Percentiles rank a stretch among this genome's conserved stretches.
phyloP scores from a whole-genome alignment of 345 rosid species.

The Bretschneidera sinensis region DNA sequence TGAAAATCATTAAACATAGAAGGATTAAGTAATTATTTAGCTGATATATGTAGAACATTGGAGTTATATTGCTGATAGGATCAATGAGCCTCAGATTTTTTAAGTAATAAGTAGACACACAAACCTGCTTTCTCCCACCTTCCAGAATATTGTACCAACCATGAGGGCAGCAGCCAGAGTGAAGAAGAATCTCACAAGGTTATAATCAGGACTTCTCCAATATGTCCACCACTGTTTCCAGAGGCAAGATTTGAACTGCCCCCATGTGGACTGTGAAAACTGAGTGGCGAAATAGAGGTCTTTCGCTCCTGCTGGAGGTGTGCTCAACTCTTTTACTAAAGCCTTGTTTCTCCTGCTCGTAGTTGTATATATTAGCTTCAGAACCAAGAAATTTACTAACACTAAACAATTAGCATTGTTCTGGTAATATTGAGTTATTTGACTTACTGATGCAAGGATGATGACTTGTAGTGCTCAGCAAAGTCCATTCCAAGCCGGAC shows the following conservation, averaged over 20 bases:
- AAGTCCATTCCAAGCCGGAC: constrained; percentile 61
- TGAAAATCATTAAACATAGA: constrained; percentile 14
- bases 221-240: constrained; percentile 75
- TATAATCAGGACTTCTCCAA: constrained; percentile 78
- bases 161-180: constrained; percentile 45
- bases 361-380: constrained; percentile 5
- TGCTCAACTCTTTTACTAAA: constrained; percentile 48
- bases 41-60: too few species aligned
- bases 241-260: constrained; percentile 59
- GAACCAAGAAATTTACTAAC: neutral
- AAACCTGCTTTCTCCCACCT: constrained; percentile 48
- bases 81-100: neutral
- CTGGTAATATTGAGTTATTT: neutral
- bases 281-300: constrained; percentile 47
- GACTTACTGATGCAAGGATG: constrained; percentile 56
- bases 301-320: constrained; percentile 40
- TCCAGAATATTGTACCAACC: constrained; percentile 64
- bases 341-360: constrained; percentile 51
- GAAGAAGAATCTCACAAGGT: constrained; percentile 52
- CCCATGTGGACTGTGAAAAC: constrained; percentile 46
- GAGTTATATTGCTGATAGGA: too few species aligned
- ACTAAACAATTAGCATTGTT: neutral
- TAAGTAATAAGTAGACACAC: constrained; percentile 5
- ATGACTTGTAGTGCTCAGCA: constrained; percentile 56
- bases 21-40: neutral